Base-by-base conservation (phyloP, 352 stramenopile species). In the Phytophthora cajani region DNA sequence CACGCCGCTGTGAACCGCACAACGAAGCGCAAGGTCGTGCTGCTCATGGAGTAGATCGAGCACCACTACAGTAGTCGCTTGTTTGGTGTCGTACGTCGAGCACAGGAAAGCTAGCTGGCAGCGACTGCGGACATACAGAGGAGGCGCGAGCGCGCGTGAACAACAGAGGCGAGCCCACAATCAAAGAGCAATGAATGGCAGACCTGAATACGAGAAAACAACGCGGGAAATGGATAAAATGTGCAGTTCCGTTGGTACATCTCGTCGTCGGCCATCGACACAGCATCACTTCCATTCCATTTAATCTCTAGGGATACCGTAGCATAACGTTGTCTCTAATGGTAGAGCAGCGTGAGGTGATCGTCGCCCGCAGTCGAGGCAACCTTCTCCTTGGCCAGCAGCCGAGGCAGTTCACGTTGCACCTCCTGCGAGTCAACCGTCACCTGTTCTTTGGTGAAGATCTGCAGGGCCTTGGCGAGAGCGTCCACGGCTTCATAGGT, bases 1-100 rank as follows among this genome's bases (percentile, higher is more conserved):
- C 75, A 75, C 42, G 84, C 84, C 30, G 80, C 81, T 52, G 79
- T 94, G 27, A 88, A 90, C 80, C 87, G 87, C 73, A 88, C 84
- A 68, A 94, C 85, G 55, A 94, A 92, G 80, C 87, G 87, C 66
- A 94, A 94, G 82, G 72, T 94, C 62, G 87, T 94, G 17, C 40
- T 94, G 72, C 77, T 93, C 46, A 92, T 94, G 85, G 84, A 94
- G 64, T 94, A 91, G 66, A 70, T 57, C 38, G 30, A 64, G 58
- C 42, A 40, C 38, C 44, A 23, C 49, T 38, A 49, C 42, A 21
- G 42, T 49, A 66, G 40, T 49, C 62, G 56, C 63, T 49, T 71
- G 61, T 68, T 68, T 64, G 36, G 53, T 63, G 54, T 55, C 63
- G 64, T 58, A 58, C 27, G 47, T 74, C 62, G 50, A 55, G 19